A percentile compares a stretch with the other conserved stretches of the same genome.
These are phyloP conservation scores for Suillus tomentosus DNA, from an alignment of 768 basidiomycete species.

Conservation along the genomic window DNA sequence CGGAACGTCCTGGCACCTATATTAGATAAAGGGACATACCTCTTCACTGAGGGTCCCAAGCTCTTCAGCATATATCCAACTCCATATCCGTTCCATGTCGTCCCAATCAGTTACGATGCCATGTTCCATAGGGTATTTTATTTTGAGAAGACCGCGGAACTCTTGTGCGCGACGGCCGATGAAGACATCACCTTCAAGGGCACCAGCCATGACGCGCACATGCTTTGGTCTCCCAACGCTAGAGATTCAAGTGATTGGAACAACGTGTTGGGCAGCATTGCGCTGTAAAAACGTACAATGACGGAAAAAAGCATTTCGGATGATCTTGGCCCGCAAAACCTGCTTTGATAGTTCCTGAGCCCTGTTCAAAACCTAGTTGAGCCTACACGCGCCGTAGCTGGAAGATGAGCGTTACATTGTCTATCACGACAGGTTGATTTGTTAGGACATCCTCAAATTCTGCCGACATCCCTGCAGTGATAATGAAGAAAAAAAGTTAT, in stretches of 20 bases:
- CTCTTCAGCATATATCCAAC: conserved; percentile 95
- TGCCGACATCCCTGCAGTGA: conserved; percentile 58
- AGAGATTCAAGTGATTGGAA: conserved; percentile 24
- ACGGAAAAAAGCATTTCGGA: conserved; percentile 99
- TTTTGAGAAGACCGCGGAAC: conserved; percentile 91
- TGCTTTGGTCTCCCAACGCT: conserved; percentile 98
- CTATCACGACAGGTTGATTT: conserved; percentile 98
- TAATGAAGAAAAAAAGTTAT: conserved; percentile 9
- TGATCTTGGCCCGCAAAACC: conserved; percentile 99
- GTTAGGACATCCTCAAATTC: conserved; percentile 94
- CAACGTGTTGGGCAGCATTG: conserved; percentile 33
- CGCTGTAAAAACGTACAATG: conserved; percentile 72
- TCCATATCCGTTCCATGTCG: conserved; percentile 99
- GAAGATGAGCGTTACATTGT: conserved; percentile 69
- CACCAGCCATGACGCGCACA: conserved; percentile 96
- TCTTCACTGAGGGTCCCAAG: conserved; percentile 95
- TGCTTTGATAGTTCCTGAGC: conserved; percentile 97
- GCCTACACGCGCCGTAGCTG: conserved; percentile 25
- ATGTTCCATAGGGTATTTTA: conserved; percentile 99
- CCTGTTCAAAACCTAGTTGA: conserved; percentile 51
- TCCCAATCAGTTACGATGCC: conserved; percentile 99
- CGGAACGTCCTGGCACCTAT: background rate
- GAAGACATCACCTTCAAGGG: conserved; percentile 93
- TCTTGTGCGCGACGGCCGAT: conserved; percentile 96
- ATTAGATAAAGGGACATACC: conserved; percentile 46